Evolutionary conservation across 169 alveolate genomes (phyloP).

Genomic region (Perkinsus chesapeaki): DNA sequence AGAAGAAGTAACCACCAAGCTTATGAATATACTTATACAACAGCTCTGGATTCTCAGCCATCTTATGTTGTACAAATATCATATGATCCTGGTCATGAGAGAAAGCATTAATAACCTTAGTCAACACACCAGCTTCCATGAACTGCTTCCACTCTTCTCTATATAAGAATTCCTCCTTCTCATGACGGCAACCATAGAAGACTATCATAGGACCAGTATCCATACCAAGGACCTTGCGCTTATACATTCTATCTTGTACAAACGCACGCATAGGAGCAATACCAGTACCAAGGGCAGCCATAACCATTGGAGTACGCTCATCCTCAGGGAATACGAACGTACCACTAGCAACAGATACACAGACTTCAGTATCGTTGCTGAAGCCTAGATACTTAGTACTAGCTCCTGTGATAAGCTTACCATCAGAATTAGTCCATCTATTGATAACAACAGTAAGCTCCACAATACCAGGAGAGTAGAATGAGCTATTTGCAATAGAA

Average conservation of each 20-base stretch:
- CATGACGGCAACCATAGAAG: slow-evolving; percentile 47
- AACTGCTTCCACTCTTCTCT: slow-evolving; percentile 43
- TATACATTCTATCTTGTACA: slow-evolving; percentile 36
- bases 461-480: not conserved
- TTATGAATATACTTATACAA: slow-evolving; percentile 18
- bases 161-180: slow-evolving; percentile 43
- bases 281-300: slow-evolving; percentile 54
- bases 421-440: not conserved
- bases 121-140: slow-evolving; percentile 35
- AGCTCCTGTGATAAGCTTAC: not conserved
- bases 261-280: slow-evolving; percentile 55
- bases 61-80: slow-evolving; percentile 48
- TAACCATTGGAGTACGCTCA: slow-evolving; percentile 39
- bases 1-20: slow-evolving; percentile 31
- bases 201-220: slow-evolving; percentile 42
- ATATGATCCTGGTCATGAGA: slow-evolving; percentile 50
- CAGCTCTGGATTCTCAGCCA: slow-evolving; percentile 24
- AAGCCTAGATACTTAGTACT: not conserved
- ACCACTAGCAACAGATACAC: not conserved
- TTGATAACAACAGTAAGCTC: slow-evolving; percentile 8
- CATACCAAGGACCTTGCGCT: slow-evolving; percentile 20
- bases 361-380: not conserved
- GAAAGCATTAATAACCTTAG: slow-evolving; percentile 46
- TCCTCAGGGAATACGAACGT: slow-evolving; percentile 47
- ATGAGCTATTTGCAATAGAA: slow-evolving; percentile 31